phyloP scores from a whole-genome alignment of 2,329 filamentous ascomycete species.

The Nothophaeocryptopus gaeumannii region DNA sequence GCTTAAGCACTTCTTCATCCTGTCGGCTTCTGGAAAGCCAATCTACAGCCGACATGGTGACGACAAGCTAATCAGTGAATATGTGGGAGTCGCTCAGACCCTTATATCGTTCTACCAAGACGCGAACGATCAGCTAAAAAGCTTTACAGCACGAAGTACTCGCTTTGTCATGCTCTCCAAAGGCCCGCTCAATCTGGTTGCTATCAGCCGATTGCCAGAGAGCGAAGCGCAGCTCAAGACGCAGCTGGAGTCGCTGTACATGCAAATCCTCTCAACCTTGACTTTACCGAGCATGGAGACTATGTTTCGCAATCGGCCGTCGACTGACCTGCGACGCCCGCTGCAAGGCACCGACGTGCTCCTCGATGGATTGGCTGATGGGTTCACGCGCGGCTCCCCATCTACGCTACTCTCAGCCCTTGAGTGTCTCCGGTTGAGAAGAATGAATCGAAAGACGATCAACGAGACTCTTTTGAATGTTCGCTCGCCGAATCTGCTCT shows the following conservation, averaged over 20 bases:
- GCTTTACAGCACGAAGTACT: constrained; percentile 82
- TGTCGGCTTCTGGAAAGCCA: constrained; percentile 93
- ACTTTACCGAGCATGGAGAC: constrained; percentile 82
- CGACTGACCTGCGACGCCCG: constrained; percentile 87
- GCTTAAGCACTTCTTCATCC: constrained; percentile 93
- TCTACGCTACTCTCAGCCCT: constrained; percentile 84
- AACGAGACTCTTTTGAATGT: constrained; percentile 83
- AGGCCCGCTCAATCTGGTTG: constrained; percentile 87
- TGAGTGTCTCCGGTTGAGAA: constrained; percentile 89
- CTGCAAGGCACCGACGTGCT: constrained; percentile 88
- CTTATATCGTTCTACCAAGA: constrained; percentile 96
- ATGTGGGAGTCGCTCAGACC: constrained; percentile 92
- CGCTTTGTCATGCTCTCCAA: constrained; percentile 83
- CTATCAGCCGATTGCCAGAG: constrained; percentile 88
- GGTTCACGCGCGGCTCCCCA: constrained; percentile 87
- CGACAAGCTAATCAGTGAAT: constrained; percentile 82
- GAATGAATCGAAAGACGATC: constrained; percentile 79
- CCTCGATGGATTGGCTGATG: constrained; percentile 87
- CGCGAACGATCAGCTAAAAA: constrained; percentile 70
- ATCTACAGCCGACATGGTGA: constrained; percentile 96
- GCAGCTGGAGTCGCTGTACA: constrained; percentile 91
- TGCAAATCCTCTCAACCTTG: constrained; percentile 94
- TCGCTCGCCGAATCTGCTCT: constrained; percentile 75
- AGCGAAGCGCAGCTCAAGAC: constrained; percentile 82
- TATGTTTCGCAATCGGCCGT: constrained; percentile 85